Percentiles rank a stretch among this genome's conserved stretches.
Conservation (phyloP, 2,329 filamentous ascomycete species). For the Cladobotryum mycophilum region DNA sequence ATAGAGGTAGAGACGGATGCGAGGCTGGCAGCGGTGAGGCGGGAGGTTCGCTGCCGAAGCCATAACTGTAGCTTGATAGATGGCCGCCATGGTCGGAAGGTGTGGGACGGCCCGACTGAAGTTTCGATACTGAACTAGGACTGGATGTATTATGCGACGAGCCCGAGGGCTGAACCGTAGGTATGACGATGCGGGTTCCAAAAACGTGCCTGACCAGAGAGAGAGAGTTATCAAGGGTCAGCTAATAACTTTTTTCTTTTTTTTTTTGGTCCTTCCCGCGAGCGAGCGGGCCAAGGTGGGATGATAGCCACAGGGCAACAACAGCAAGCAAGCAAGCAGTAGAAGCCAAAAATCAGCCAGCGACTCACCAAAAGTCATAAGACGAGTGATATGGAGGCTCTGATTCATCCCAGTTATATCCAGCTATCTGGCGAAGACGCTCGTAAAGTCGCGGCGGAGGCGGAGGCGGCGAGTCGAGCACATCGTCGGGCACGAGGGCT, state of each 20-base stretch:
- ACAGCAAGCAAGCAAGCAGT: background rate
- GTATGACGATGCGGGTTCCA: slow-evolving; percentile 54
- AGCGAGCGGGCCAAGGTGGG: too few species aligned
- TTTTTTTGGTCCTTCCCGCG: too few species aligned
- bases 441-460: slow-evolving; percentile 64
- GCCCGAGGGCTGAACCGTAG: slow-evolving; percentile 41
- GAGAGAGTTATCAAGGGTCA: background rate
- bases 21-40: slow-evolving; percentile 31
- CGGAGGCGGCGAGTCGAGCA: slow-evolving; percentile 56
- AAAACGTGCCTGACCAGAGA: slow-evolving; percentile 51
- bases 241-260: too few species aligned
- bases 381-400: slow-evolving; percentile 54
- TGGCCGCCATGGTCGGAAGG: slow-evolving; percentile 31
- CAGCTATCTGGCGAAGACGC: slow-evolving; percentile 64
- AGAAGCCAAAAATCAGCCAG: background rate
- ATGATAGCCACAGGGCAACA: background rate
- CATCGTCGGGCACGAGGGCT: slow-evolving; percentile 45
- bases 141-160: slow-evolving; percentile 39
- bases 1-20: slow-evolving; percentile 27
- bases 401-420: slow-evolving; percentile 71
- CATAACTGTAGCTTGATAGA: slow-evolving; percentile 25
- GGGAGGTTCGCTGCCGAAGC: slow-evolving; percentile 33
- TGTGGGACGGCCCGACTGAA: slow-evolving; percentile 38
- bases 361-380: slow-evolving; percentile 77
- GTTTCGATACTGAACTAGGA: slow-evolving; percentile 36